phyloP scores from a whole-genome alignment of 805 yeast species.

The Zygotorulaspora danielsina region DNA sequence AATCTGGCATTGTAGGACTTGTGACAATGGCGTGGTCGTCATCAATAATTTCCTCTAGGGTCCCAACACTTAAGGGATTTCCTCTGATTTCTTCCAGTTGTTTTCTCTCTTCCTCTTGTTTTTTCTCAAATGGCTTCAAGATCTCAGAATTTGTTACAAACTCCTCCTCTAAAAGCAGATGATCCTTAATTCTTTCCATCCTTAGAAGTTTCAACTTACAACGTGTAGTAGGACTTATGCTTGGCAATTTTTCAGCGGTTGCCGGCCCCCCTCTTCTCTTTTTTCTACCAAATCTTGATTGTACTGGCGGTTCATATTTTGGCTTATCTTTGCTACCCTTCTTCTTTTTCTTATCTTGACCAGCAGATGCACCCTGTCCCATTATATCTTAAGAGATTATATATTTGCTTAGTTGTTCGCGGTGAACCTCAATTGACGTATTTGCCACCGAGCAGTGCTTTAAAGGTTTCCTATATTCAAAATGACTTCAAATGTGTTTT shows the following conservation, averaged over 20 bases:
- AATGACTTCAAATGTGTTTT: slow-evolving; percentile 5
- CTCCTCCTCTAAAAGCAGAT: slow-evolving; percentile 88
- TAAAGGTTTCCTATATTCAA: background rate
- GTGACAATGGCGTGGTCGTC: slow-evolving; percentile 99
- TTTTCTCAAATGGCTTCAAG: slow-evolving; percentile 92
- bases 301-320: slow-evolving; percentile 97
- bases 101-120: slow-evolving; percentile 92
- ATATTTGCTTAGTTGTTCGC: background rate
- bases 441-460: slow-evolving; percentile 9
- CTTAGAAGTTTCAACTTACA: slow-evolving; percentile 87
- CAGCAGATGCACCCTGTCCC: slow-evolving; percentile 39
- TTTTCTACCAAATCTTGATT: slow-evolving; percentile 87
- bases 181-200: slow-evolving; percentile 95
- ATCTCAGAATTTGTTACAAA: slow-evolving; percentile 93
- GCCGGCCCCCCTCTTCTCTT: slow-evolving; percentile 88
- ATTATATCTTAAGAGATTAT: slow-evolving; percentile 10
- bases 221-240: slow-evolving; percentile 86
- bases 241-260: slow-evolving; percentile 75
- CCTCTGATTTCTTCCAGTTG: slow-evolving; percentile 95
- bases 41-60: slow-evolving; percentile 93
- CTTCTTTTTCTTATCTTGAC: slow-evolving; percentile 42
- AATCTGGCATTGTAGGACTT: slow-evolving; percentile 93
- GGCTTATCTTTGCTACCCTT: slow-evolving; percentile 81
- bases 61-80: slow-evolving; percentile 92
- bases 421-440: too few relatives aligned